Base-by-base conservation (phyloP, 2,329 filamentous ascomycete genomes). In the Pezicula carpinea region DNA sequence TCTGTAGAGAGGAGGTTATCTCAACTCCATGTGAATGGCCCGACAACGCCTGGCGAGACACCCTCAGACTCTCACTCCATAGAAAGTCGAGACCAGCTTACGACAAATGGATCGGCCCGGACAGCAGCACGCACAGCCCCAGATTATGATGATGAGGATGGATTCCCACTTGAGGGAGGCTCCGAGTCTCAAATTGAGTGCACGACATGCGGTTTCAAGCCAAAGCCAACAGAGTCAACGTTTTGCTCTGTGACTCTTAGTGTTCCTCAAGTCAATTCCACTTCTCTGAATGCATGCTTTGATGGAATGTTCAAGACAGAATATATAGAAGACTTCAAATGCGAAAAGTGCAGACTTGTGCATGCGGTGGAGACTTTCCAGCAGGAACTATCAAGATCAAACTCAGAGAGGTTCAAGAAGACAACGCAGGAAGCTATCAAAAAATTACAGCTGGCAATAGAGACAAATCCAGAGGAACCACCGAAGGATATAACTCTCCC, bases 181-280 rank as follows among this genome's bases (percentile, higher is more conserved):
- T 82, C 93, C 50, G 90, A 96, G 64, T 96, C 91, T n/a, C 89
- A 95, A 64, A 89, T 96, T 48, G 87, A 96, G 66, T 99, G 93
- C 64, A 79, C 89, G 60, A 88, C 84, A 23, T 99, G 93, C 64
- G 81, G 84, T 39, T 96, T 95, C 73, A 89, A 87, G 66, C 92
- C 93, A 6, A 91, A 85, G 61, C 84, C 92, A 6, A 85, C 83
- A 6, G 79, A 83, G 45, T 93, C 89, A 40, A 87, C 83, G 0
- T 99, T 99, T 62, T 92, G 95, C 65, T 95, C 91, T 17, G 70
- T 99, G 53, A 97, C 92, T 1, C 72, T 99, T 44, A 89, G 90
- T 59, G 93, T 99, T 3, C 93, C 93, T 0, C 88, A 93, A 64
- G 80, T 84, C 52, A 82, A 77, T 43, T 86, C 88, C 2, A 91